Evolutionary conservation across 352 stramenopile species (phyloP), one percentile per base, ranked within the genome.

Genomic region (Paralagenidium karlingii): DNA sequence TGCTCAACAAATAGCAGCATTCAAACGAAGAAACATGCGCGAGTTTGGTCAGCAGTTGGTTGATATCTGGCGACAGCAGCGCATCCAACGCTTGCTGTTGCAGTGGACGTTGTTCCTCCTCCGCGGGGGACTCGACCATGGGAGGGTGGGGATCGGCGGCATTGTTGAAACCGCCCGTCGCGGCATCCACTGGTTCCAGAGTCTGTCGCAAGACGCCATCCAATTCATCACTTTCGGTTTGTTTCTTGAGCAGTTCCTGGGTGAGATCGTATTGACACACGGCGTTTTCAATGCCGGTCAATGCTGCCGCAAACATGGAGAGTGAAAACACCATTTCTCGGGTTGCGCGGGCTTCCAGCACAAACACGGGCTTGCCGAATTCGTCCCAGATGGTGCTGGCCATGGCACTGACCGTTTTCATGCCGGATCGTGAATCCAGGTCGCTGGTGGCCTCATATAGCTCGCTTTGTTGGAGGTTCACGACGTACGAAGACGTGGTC

Each of bases 241-340:
- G 45, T 25, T 57, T 58, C 10, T 38, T 32, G 19, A 71, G 53
- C 13, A 55, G 40, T n/a, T n/a, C n/a, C 24, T 70, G 55, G 19
- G 50, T 68, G 15, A 84, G 40, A 29, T 84, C 65, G 40, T 77
- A 82, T 13, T 76, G 55, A 29, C 75, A 75, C 19, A 80, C 68
- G 9, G 70, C 55, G 30, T 84, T 84, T 37, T 84, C 70, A 3
- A 84, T 44, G n/a, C 63, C 63, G 2, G 55, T 71, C 24, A 80
- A 58, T 6, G 60, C 58, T 0, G 65, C 60, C 3, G 59, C 44
- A 43, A 84, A 77, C 6, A 82, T 43, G 16, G 68, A 60, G 13
- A 60, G 63, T n/a, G 70, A 73, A 21, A 84, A 75, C 1, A 26
- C 16, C 10, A 65, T 36, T n/a, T n/a, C 59, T 13, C 55, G 62